These are phyloP conservation scores for Pythium dissotocum DNA, from an alignment of 352 stramenopile genomes.

Conservation along the genomic window DNA sequence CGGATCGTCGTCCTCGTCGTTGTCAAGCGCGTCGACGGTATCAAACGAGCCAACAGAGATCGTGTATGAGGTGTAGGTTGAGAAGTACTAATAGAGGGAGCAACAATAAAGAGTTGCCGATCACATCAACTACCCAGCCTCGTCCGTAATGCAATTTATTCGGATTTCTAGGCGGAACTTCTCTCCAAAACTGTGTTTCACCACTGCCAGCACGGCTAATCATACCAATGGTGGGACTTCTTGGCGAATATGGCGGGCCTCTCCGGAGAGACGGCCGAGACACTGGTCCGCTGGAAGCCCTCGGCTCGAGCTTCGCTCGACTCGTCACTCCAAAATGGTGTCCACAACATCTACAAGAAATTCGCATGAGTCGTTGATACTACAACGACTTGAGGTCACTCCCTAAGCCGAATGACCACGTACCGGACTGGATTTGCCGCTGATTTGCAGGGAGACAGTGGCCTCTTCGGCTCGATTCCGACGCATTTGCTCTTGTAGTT, in stretches of 20 bases:
- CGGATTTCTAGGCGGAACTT: background rate
- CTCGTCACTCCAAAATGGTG: constrained; percentile 30
- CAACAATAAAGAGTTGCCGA: too few relatives aligned
- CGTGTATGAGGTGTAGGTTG: background rate
- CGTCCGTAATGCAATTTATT: too few relatives aligned
- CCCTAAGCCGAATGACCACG: background rate
- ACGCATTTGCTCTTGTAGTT: constrained; percentile 30
- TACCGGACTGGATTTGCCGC: constrained; percentile 26
- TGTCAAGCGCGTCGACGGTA: background rate
- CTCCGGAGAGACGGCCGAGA: constrained; percentile 13
- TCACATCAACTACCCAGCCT: background rate
- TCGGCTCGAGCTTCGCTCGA: constrained; percentile 8
- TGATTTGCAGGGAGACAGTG: constrained; percentile 18
- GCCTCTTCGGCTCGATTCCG: constrained; percentile 17
- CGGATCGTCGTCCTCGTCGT: background rate
- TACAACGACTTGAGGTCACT: too few relatives aligned
- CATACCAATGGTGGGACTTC: constrained; percentile 53
- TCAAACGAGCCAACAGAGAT: background rate
- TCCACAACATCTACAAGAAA: constrained; percentile 17
- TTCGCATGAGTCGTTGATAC: too few relatives aligned
- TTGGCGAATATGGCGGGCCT: constrained; percentile 35
- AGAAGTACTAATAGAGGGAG: background rate
- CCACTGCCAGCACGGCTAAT: constrained; percentile 23
- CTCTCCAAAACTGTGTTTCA: constrained; percentile 4
- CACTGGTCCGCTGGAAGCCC: constrained; percentile 6